Evolutionary conservation across 2,329 filamentous ascomycete genomes (phyloP).

Genomic region (Cytospora chrysosperma): DNA sequence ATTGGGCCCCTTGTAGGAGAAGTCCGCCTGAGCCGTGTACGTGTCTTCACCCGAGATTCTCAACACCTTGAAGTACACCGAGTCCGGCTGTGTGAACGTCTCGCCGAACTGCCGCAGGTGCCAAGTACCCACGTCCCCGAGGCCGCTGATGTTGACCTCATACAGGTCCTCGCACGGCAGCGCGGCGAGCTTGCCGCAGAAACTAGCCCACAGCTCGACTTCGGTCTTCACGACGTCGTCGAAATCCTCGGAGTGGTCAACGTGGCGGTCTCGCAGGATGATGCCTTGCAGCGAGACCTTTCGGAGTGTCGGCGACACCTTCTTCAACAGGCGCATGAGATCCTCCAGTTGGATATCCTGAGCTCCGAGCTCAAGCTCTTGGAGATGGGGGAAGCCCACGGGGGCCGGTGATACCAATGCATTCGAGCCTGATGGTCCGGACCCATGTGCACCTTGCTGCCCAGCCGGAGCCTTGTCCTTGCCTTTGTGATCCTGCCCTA

Average conservation of each 20-base stretch:
- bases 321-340: neutral
- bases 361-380: conserved; percentile 1
- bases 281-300: conserved; percentile 1
- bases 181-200: neutral
- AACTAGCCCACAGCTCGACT: neutral
- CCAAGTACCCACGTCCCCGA: conserved; percentile 5
- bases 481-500: neutral
- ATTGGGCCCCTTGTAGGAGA: conserved; percentile 1
- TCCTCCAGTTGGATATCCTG: neutral
- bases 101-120: neutral
- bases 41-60: neutral
- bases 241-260: neutral
- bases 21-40: neutral
- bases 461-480: conserved; percentile 4
- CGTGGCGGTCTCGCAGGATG: neutral
- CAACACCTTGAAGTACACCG: conserved; percentile 6
- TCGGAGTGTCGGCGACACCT: conserved; percentile 4
- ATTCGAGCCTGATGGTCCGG: neutral
- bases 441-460: neutral
- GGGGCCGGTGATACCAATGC: neutral
- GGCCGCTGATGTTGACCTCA: conserved; percentile 7
- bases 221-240: neutral
- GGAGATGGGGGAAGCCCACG: neutral
- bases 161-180: neutral
- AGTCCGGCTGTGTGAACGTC: neutral